Evolutionary conservation across 176 grass and related monocot genomes (phyloP), one percentile per base, ranked within the genome.

Genomic region (Oryza nivara): DNA sequence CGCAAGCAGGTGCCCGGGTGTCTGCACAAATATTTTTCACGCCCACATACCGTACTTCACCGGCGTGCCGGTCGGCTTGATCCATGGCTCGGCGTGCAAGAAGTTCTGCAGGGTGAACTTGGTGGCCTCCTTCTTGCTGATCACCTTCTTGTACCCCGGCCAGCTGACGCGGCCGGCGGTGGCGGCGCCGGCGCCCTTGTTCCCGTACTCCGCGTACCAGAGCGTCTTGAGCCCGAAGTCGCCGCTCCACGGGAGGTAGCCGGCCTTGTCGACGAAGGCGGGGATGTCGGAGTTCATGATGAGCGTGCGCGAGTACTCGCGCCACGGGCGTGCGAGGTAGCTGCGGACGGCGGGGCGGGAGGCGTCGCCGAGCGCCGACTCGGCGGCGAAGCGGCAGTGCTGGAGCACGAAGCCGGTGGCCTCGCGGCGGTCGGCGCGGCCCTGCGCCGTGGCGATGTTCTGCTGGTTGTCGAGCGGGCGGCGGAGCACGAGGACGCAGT

Each of bases 171-270:
- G 80, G 7, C 67, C 75, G 7, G 72, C 44, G 11, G 72, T 78
- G 38, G 84, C 81, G 23, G 92, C 85, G 2, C 89, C 89, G 26
- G 84, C 67, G 1, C 92, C 89, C 14, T 40, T 77, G 87, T 94
- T 94, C 40, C 49, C 86, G 72, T 82, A 94, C 89, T 94, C 92
- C 32, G 87, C 89, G 40, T 94, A 94, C 77, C 83, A 94, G 66
- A 92, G 60, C 56, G 82, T 89, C 70, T 70, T 87, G 72, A 89
- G 84, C 15, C 60, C 84, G 15, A 86, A 88, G 43, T 82, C 65
- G 17, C 84, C 89, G 44, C 65, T 89, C 92, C 92, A 94, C 65
- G 83, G 80, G 13, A 94, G 64, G 84, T 88, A 94, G 0, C 89
- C 89, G 17, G 82, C 92, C 20, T 71, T 86, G 36, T 89, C 85